Conservation (phyloP, 495 filamentous ascomycete species). For the Podospora anserina region DNA sequence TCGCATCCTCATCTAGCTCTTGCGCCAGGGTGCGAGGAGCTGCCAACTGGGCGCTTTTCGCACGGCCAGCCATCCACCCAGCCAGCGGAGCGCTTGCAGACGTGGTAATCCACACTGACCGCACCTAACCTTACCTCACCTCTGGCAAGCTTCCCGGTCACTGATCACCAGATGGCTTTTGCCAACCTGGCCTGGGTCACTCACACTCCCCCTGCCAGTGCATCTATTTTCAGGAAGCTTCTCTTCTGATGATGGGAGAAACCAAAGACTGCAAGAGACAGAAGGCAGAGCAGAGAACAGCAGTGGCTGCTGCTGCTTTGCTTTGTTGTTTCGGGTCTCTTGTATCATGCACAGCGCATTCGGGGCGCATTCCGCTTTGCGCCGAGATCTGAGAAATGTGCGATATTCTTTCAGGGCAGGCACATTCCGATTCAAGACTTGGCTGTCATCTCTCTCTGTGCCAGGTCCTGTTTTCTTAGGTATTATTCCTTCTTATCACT, state of each 20-base stretch:
- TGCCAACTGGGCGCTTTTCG: conserved; percentile 8
- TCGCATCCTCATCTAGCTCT: conserved; percentile 11
- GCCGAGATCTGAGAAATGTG: conserved; percentile 1
- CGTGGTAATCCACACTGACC: conserved; percentile 11
- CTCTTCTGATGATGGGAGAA: too few species aligned
- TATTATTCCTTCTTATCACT: not conserved
- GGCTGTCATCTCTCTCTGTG: not conserved
- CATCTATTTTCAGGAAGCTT: too few species aligned
- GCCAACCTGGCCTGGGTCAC: not conserved
- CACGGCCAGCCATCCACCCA: conserved; percentile 9
- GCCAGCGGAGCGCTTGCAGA: conserved; percentile 15
- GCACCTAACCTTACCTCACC: conserved; percentile 5
- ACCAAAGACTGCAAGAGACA: too few species aligned
- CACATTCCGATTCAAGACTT: not conserved
- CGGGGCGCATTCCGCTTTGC: conserved; percentile 3
- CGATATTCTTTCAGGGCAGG: not conserved
- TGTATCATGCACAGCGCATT: not conserved
- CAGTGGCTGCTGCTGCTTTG: not conserved
- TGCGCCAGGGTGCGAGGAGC: not conserved
- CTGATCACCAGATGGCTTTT: not conserved
- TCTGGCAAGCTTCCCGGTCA: not conserved
- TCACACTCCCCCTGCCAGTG: too few species aligned
- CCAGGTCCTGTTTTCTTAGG: not conserved
- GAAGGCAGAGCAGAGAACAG: not conserved
- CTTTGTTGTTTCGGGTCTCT: conserved; percentile 3